Evolutionary conservation across 352 stramenopile genomes (phyloP), one percentile per base, ranked within the genome.

Genomic region (Globisporangium perplexum): DNA sequence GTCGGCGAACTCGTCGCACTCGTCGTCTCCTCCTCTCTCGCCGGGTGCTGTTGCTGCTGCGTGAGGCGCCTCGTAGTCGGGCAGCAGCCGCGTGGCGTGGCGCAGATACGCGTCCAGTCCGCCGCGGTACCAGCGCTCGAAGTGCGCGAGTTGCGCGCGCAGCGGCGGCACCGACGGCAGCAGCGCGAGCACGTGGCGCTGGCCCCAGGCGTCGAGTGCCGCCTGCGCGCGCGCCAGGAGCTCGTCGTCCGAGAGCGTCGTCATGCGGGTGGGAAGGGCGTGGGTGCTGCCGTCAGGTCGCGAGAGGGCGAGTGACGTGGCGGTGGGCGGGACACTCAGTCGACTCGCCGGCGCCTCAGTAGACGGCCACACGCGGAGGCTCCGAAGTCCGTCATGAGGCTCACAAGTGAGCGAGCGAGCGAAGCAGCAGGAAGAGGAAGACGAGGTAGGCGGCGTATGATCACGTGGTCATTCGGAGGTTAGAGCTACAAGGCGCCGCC

Each of bases 71-170:
- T 59, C 58, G 24, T 75, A 50, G 38, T 66, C 61, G 1, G 49
- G 61, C 26, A 80, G 78, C 24, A 88, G 56, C 43, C 65, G 62
- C 41, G 69, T 77, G 17, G 77, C 77, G 10, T 70, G 80, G 38
- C 54, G 47, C 26, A 90, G 28, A 41, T 90, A 90, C 31, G 60
- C 61, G 50, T 72, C 74, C 31, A 90, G 47, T 28, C 79, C 79
- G 28, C 77, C 74, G 23, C 76, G 73, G 60, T 88, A 90, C 78
- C 76, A 87, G 20, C 47, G 41, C 47, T 85, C 72, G 47, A 89
- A 87, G 55, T 80, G 76, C 61, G 74, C 54, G 14, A 89, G 52
- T 38, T 89, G 78, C 3, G 55, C 38, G 57, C 53, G 65, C 47
- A 87, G 50, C 2, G 55, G 55, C 45, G 54, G 44, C 0, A 50